Base-by-base conservation (phyloP, 2,329 filamentous ascomycete species). In the Pezicula rhizophila region DNA sequence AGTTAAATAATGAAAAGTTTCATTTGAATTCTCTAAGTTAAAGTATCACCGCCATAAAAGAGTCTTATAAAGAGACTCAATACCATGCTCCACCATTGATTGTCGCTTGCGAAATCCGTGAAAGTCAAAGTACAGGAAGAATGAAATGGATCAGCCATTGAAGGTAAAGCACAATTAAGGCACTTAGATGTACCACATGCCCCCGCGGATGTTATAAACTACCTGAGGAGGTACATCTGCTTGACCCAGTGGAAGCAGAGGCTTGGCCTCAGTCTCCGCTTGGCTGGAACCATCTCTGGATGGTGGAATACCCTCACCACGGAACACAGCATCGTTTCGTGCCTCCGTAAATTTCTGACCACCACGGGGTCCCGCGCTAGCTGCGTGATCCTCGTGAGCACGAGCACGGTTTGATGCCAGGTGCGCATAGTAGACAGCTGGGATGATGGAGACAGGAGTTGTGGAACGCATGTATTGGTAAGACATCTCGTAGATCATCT, bases 351-450 rank as follows among this genome's bases (percentile, higher is more conserved):
- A 72, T 57, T 76, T 74, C 39, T 70, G 66, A 10, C 71, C 70
- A 45, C 66, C 56, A 45, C 66, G 57, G 64, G 71, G 63, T 60
- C 77, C 69, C 53, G 65, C 69, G 14, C 72, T 76, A 0, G 71
- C 64, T 0, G 70, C 62, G 3, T 70, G 57, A 50, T 74, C 66
- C 60, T 92, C 84, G 56, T 99, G 93, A 3, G 82, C 74, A 47
- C 83, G 82, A 17, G 88, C 89, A 44, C 93, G 87, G 50, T 82
- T 81, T 8, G 89, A 85, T 31, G 91, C 90, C 54, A 99, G 70
- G 68, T 99, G 93, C 0, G 95, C 90, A 59, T 99, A 99, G 75
- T 99, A 99, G 0, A 97, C 85, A 0, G 93, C 90, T 0, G 93
- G 93, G 56, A 84, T 56, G 57, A 64, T 35, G 0, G 91, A 96